Conservation (phyloP, 345 rosid species). For the Gossypium thurberi region DNA sequence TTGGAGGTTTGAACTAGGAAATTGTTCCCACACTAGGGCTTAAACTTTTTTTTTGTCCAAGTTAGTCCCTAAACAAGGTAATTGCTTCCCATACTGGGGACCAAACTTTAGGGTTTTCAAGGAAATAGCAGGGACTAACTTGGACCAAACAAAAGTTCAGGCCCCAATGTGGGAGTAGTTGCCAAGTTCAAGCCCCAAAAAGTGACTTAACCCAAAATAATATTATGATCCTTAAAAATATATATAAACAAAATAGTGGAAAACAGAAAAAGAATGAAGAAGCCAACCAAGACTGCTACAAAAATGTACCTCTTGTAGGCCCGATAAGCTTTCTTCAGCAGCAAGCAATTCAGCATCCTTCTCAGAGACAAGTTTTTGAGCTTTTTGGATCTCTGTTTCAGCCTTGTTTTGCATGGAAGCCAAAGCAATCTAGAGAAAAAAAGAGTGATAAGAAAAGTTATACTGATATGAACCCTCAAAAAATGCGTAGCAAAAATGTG, state of each 20-base stretch:
- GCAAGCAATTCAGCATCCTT: conserved; percentile 70
- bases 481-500: background rate
- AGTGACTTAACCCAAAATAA: too few species aligned
- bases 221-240: background rate
- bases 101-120: too few species aligned
- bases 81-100: too few species aligned
- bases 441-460: conserved; percentile 1
- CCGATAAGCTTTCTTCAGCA: conserved; percentile 79
- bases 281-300: conserved; percentile 10
- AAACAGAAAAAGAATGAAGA: background rate
- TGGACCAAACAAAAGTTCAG: too few species aligned
- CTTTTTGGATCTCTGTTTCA: conserved; percentile 67
- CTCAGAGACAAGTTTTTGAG: conserved; percentile 55
- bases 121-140: too few species aligned
- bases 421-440: conserved; percentile 41
- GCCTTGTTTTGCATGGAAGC: conserved; percentile 62
- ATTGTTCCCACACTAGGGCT: too few species aligned
- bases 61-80: too few species aligned
- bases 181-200: too few species aligned
- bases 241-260: too few species aligned
- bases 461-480: background rate
- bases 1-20: too few species aligned
- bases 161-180: too few species aligned
- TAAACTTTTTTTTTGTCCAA: too few species aligned
- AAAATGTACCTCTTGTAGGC: conserved; percentile 60